Evolutionary conservation across 495 filamentous ascomycete genomes (phyloP).

Genomic region (Penicillium egyptiacum): DNA sequence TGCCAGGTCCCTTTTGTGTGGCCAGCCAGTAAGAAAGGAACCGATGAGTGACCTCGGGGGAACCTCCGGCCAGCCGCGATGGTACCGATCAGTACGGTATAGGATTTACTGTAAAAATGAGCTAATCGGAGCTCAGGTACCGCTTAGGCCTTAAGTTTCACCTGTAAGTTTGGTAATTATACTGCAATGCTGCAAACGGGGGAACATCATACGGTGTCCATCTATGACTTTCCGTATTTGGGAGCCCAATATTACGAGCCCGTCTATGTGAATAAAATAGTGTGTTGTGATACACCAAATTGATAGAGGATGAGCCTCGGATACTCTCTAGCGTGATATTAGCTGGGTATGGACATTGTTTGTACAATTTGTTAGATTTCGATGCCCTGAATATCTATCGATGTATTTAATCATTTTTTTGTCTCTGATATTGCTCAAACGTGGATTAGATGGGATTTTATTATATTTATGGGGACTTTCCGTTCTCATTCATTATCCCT

Average conservation of each 20-base stretch:
- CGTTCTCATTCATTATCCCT: not conserved
- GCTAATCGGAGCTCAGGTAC: slow-evolving; percentile 13
- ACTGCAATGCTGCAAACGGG: slow-evolving; percentile 24
- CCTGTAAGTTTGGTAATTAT: slow-evolving; percentile 18
- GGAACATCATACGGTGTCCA: slow-evolving; percentile 12
- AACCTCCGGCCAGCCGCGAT: not conserved
- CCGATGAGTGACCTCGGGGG: slow-evolving; percentile 17
- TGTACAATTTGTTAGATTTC: not conserved
- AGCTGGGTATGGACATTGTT: not conserved
- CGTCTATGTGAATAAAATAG: not conserved
- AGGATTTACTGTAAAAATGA: slow-evolving; percentile 13
- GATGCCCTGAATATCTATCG: not conserved
- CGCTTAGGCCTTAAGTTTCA: not conserved
- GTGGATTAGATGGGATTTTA: not conserved
- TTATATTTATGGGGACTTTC: not conserved
- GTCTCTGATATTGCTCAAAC: not conserved
- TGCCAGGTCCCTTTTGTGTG: slow-evolving; percentile 29
- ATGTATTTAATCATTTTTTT: not conserved
- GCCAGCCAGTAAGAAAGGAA: slow-evolving; percentile 17
- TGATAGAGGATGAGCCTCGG: slow-evolving; percentile 7
- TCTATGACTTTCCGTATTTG: not conserved
- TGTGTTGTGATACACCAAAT: slow-evolving; percentile 3
- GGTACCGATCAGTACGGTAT: slow-evolving; percentile 21
- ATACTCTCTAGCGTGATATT: not conserved
- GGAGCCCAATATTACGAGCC: slow-evolving; percentile 2